Evolutionary conservation across 306 rosid genomes (phyloP).

Genomic region (Aeschynomene evenia): DNA sequence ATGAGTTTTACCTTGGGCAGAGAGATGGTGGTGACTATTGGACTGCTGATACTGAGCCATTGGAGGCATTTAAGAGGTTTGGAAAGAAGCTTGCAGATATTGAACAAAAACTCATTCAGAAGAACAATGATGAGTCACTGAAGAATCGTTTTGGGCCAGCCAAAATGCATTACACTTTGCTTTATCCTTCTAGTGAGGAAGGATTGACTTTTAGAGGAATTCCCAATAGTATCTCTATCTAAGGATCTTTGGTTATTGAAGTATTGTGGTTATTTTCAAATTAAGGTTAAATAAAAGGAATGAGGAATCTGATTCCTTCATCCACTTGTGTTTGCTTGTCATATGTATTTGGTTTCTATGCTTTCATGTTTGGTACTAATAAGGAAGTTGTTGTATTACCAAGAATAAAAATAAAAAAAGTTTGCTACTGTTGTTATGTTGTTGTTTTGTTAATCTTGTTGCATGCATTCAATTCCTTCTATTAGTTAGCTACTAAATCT

Average conservation of each 20-base stretch:
- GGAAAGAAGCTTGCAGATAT: constrained; percentile 25
- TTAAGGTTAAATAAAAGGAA: constrained; percentile 5
- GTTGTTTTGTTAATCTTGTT: too few relatives aligned
- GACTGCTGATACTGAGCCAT: constrained; percentile 25
- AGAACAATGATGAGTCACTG: constrained; percentile 18
- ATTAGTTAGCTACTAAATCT: too few relatives aligned
- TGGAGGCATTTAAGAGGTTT: constrained; percentile 33
- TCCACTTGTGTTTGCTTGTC: background rate
- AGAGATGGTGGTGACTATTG: constrained; percentile 33
- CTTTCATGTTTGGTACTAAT: background rate
- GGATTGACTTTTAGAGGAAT: constrained; percentile 71
- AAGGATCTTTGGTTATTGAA: background rate
- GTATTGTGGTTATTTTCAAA: background rate
- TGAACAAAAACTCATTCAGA: constrained; percentile 3
- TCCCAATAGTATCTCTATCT: constrained; percentile 63
- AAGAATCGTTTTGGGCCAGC: constrained; percentile 36
- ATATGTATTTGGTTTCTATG: background rate
- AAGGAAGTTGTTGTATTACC: background rate
- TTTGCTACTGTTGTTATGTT: too few relatives aligned
- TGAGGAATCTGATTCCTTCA: constrained; percentile 6
- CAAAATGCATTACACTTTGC: constrained; percentile 64
- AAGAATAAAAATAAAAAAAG: background rate
- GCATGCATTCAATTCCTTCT: too few relatives aligned
- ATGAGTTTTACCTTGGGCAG: constrained; percentile 54
- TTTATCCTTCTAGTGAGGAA: constrained; percentile 48